Conservation (phyloP, 352 stramenopile species). For the Phytophthora brassicae region DNA sequence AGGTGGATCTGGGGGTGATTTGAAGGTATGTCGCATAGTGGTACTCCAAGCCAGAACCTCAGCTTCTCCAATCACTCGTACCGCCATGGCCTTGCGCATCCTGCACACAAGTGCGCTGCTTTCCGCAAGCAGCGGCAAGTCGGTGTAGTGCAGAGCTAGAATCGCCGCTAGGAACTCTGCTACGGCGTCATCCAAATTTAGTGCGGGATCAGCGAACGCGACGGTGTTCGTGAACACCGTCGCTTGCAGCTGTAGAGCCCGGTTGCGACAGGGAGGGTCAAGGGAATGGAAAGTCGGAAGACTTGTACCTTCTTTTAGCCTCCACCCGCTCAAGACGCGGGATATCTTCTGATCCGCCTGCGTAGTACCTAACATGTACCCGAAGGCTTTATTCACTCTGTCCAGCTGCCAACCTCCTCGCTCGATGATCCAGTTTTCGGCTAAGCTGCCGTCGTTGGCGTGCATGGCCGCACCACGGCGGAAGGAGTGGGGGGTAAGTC, state of each 20-base stretch:
- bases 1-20: too few species aligned
- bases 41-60: not conserved
- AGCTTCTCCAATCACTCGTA: not conserved
- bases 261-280: not conserved
- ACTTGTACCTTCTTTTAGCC: not conserved
- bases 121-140: not conserved
- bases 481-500: not conserved
- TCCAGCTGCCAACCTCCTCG: not conserved
- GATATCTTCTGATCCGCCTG: not conserved
- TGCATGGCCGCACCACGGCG: constrained; percentile 4
- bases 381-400: not conserved
- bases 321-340: not conserved
- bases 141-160: constrained; percentile 12
- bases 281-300: not conserved
- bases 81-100: constrained; percentile 4
- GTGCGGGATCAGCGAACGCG: not conserved
- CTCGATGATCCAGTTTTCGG: not conserved
- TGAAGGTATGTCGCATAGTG: not conserved
- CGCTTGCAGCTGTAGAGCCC: not conserved
- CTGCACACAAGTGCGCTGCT: not conserved
- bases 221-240: not conserved
- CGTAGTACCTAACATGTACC: not conserved
- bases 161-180: constrained; percentile 6
- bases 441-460: not conserved
- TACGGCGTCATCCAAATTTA: constrained; percentile 9